phyloP scores from a whole-genome alignment of 1,284 basidiomycete genomes.

The Malassezia globosa region DNA sequence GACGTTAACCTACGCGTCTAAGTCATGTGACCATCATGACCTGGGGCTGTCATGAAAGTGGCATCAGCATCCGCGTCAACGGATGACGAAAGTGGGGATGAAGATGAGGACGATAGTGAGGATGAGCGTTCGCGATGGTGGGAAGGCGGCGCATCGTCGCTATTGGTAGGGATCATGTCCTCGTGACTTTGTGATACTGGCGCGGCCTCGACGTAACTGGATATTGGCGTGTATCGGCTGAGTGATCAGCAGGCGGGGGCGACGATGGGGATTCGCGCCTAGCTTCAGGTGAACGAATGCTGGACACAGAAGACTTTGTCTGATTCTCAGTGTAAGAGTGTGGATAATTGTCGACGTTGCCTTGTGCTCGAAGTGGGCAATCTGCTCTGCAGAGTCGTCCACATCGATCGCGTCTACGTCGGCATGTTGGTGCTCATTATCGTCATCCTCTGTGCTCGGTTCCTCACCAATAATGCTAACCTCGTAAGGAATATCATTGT shows the following conservation, averaged over 20 bases:
- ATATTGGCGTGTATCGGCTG: too few relatives aligned
- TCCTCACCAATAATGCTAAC: slow-evolving; percentile 3
- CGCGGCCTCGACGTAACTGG: background rate
- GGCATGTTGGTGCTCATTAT: background rate
- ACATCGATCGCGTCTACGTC: background rate
- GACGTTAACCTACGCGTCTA: background rate
- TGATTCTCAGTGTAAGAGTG: too few relatives aligned
- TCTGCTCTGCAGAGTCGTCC: background rate
- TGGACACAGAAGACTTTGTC: too few relatives aligned
- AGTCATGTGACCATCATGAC: background rate
- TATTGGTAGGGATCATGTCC: too few relatives aligned
- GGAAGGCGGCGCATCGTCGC: too few relatives aligned
- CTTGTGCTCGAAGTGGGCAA: too few relatives aligned
- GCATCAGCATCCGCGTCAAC: slow-evolving; percentile 14
- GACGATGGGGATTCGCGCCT: too few relatives aligned
- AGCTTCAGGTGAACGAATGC: too few relatives aligned
- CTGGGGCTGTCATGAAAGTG: slow-evolving; percentile 20
- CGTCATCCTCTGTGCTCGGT: slow-evolving; percentile 4
- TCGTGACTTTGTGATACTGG: too few relatives aligned
- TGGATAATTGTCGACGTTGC: too few relatives aligned
- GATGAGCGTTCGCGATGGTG: too few relatives aligned
- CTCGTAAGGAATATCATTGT: slow-evolving; percentile 4
- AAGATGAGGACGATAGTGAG: background rate
- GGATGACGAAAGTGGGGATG: slow-evolving; percentile 4
- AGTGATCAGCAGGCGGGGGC: too few relatives aligned